Percentiles rank a stretch among this genome's conserved stretches.
Evolutionary conservation across 345 rosid species (phyloP).

Genomic region (Murraya paniculata): DNA sequence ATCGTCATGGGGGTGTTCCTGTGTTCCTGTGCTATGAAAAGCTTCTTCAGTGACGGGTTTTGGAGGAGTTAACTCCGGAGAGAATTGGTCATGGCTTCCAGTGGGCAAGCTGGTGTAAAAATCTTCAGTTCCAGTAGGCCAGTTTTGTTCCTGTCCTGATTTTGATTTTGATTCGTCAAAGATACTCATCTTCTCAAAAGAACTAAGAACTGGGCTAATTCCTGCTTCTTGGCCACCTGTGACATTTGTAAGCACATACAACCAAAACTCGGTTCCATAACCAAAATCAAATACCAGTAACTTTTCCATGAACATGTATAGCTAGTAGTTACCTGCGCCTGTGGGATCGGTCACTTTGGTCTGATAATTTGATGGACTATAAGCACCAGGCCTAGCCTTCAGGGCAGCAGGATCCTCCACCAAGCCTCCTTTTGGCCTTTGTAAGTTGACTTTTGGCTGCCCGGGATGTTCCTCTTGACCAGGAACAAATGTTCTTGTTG

Average conservation of each 20-base stretch:
- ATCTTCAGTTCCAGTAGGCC: constrained; percentile 1
- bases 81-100: constrained; percentile 63
- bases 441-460: constrained; percentile 35
- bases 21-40: background rate
- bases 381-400: constrained; percentile 18
- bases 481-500: constrained; percentile 25
- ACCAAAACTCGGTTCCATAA: background rate
- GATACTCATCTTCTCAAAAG: constrained; percentile 39
- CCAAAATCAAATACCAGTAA: background rate
- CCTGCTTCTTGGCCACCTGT: constrained; percentile 40
- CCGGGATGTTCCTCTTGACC: constrained; percentile 29
- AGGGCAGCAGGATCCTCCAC: constrained; percentile 62
- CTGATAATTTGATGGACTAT: constrained; percentile 47
- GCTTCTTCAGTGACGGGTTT: background rate
- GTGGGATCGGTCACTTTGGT: constrained; percentile 54
- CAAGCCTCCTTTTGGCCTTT: constrained; percentile 35
- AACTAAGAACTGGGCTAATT: constrained; percentile 26
- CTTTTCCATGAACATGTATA: background rate
- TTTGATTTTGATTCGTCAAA: constrained; percentile 19
- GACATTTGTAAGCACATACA: background rate
- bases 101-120: constrained; percentile 20
- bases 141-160: constrained; percentile 8
- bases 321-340: constrained; percentile 28
- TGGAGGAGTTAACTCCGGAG: constrained; percentile 36
- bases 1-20: background rate